A percentile compares a stretch with the other conserved stretches of the same genome.
These are phyloP conservation scores for Beauveria rudraprayagi DNA, from an alignment of 2,329 filamentous ascomycete genomes.

Conservation along the genomic window DNA sequence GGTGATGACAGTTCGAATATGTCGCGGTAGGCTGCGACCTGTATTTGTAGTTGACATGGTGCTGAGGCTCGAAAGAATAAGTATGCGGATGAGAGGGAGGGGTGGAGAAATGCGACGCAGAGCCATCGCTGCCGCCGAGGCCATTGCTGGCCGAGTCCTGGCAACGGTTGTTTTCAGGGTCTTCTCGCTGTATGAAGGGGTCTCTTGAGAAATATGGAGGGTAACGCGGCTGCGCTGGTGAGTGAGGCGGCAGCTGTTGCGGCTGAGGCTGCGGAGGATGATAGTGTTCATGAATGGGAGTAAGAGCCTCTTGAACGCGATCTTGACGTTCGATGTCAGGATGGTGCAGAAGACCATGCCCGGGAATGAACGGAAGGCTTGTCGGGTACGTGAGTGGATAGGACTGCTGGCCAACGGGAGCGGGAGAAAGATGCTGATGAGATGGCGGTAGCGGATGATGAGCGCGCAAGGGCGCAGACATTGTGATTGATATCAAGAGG, in stretches of 20 bases:
- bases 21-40: slow-evolving; percentile 37
- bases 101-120: slow-evolving; percentile 22
- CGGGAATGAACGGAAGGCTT: slow-evolving; percentile 15
- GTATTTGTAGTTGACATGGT: slow-evolving; percentile 47
- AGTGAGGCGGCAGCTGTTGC: slow-evolving; percentile 28
- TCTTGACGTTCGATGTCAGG: slow-evolving; percentile 45
- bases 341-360: slow-evolving; percentile 26
- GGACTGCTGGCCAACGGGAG: slow-evolving; percentile 17
- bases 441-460: slow-evolving; percentile 27
- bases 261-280: slow-evolving; percentile 20
- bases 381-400: slow-evolving; percentile 20
- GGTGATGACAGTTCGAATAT: slow-evolving; percentile 35
- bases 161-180: slow-evolving; percentile 41
- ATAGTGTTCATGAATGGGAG: slow-evolving; percentile 47
- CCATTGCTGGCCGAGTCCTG: slow-evolving; percentile 44
- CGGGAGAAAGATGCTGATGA: slow-evolving; percentile 26
- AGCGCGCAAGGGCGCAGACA: too few species aligned
- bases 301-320: slow-evolving; percentile 47
- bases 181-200: slow-evolving; percentile 49
- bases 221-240: slow-evolving; percentile 37
- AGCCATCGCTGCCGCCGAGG: slow-evolving; percentile 24
- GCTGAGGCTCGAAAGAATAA: slow-evolving; percentile 37
- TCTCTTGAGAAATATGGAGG: slow-evolving; percentile 40
- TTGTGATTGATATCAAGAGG: too few species aligned
- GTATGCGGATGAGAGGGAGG: slow-evolving; percentile 22